Evolutionary conservation across 352 stramenopile genomes (phyloP).

Genomic region (Pythium dissimile): DNA sequence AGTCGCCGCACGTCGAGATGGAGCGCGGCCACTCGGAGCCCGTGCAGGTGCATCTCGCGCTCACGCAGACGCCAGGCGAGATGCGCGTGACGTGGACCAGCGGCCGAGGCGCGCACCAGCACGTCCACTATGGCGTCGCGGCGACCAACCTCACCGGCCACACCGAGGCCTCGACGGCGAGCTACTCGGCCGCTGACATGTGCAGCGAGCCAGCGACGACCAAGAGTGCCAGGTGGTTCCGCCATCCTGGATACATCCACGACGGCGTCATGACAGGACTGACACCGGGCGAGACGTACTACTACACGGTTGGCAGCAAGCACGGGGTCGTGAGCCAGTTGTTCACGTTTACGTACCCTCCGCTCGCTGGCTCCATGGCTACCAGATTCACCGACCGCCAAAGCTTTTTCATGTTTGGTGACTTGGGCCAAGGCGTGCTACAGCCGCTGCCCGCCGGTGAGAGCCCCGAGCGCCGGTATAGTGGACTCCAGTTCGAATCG

Average conservation of each 20-base stretch:
- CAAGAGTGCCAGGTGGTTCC: conserved; percentile 21
- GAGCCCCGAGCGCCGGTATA: conserved; percentile 21
- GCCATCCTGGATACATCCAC: conserved; percentile 34
- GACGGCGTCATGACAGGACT: conserved; percentile 28
- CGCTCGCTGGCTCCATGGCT: background rate
- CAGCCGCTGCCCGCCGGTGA: background rate
- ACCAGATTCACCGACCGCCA: background rate
- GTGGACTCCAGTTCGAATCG: conserved; percentile 7
- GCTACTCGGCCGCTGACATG: conserved; percentile 28
- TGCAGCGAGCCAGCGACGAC: conserved; percentile 23
- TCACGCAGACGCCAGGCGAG: conserved; percentile 25
- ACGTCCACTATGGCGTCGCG: conserved; percentile 21
- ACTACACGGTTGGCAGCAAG: conserved; percentile 34
- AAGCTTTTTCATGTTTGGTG: conserved; percentile 32
- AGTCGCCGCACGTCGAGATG: conserved; percentile 32
- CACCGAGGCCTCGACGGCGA: conserved; percentile 7
- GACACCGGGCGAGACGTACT: conserved; percentile 23
- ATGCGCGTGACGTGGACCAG: conserved; percentile 45
- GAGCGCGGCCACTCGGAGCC: conserved; percentile 26
- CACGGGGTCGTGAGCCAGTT: conserved; percentile 24
- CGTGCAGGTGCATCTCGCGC: conserved; percentile 31
- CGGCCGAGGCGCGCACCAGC: conserved; percentile 7
- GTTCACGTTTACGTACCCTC: conserved; percentile 29
- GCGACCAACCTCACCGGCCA: conserved; percentile 10
- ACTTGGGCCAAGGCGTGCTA: conserved; percentile 24